These are phyloP conservation scores for Chenopodium berlandieri DNA, from an alignment of 148 eudicot species.

Conservation along the genomic window DNA sequence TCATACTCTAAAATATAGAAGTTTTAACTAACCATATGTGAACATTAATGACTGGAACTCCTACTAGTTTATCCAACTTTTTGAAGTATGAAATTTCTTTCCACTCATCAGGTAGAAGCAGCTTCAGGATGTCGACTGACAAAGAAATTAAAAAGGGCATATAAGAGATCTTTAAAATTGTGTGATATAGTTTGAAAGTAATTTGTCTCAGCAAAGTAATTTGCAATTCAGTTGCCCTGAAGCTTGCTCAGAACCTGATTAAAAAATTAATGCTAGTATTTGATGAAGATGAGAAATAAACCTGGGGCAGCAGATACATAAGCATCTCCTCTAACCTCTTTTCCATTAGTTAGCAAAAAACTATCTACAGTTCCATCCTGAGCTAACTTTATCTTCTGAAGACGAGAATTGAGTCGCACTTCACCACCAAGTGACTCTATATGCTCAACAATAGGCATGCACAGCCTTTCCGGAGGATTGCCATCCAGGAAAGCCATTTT, in stretches of 20 bases:
- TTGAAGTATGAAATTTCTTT: slow-evolving; percentile 75
- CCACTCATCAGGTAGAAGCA: slow-evolving; percentile 88
- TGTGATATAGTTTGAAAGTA: too few relatives aligned
- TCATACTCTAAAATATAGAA: neutral
- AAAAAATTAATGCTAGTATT: neutral
- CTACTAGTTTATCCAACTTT: slow-evolving; percentile 86
- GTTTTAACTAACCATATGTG: slow-evolving; percentile 84
- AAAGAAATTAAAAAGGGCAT: neutral
- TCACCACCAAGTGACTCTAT: slow-evolving; percentile 82
- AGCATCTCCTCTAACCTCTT: slow-evolving; percentile 68
- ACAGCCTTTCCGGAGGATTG: slow-evolving; percentile 95
- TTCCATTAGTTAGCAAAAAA: slow-evolving; percentile 68
- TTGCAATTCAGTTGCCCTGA: neutral
- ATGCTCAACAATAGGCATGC: slow-evolving; percentile 92
- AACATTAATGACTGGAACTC: slow-evolving; percentile 96
- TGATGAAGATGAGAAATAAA: slow-evolving; percentile 24
- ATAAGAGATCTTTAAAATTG: neutral
- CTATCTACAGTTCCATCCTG: slow-evolving; percentile 67
- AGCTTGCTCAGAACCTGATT: neutral
- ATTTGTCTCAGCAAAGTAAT: neutral
- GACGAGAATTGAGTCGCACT: slow-evolving; percentile 71
- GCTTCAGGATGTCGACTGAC: slow-evolving; percentile 84
- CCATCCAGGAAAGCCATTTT: slow-evolving; percentile 99
- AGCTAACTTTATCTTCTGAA: slow-evolving; percentile 75
- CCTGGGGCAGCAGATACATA: slow-evolving; percentile 94